Evolutionary conservation across 1,139 yeast species (phyloP).

Genomic region (Nakaseomyces bracarensis): DNA sequence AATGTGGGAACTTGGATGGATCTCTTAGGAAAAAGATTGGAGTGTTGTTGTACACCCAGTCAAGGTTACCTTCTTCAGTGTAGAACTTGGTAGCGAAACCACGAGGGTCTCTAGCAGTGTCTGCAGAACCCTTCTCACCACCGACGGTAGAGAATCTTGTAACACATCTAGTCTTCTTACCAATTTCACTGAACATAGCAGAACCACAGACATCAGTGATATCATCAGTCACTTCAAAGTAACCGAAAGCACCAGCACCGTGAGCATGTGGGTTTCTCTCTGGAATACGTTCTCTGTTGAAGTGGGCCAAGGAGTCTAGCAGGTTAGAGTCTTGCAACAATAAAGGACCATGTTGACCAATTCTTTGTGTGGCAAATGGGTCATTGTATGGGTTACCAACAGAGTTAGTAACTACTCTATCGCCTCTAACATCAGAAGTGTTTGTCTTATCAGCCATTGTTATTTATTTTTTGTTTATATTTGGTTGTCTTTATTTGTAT

Average conservation of each 20-base stretch:
- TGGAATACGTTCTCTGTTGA: slow-evolving; percentile 54
- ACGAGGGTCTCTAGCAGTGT: slow-evolving; percentile 52
- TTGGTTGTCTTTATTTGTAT: not conserved
- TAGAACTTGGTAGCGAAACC: slow-evolving; percentile 50
- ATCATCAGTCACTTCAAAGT: slow-evolving; percentile 52
- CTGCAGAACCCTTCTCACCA: slow-evolving; percentile 51
- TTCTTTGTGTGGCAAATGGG: slow-evolving; percentile 61
- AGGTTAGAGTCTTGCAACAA: slow-evolving; percentile 49
- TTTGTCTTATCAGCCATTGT: slow-evolving; percentile 10
- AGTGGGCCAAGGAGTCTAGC: slow-evolving; percentile 50
- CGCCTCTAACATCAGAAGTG: slow-evolving; percentile 24
- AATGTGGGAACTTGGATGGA: slow-evolving; percentile 51
- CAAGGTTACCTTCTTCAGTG: slow-evolving; percentile 53
- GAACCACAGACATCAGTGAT: slow-evolving; percentile 46
- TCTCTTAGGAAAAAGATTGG: slow-evolving; percentile 53
- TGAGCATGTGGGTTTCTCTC: slow-evolving; percentile 61
- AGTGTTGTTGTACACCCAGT: slow-evolving; percentile 56
- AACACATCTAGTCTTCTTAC: slow-evolving; percentile 42
- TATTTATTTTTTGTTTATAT: not conserved
- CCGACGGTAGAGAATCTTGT: slow-evolving; percentile 55
- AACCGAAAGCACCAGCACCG: slow-evolving; percentile 57
- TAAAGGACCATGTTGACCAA: slow-evolving; percentile 49
- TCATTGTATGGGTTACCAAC: slow-evolving; percentile 58
- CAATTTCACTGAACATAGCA: slow-evolving; percentile 40
- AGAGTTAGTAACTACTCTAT: slow-evolving; percentile 44